Conservation (phyloP, 179 eudicot species). For the Gypsophila paniculata region DNA sequence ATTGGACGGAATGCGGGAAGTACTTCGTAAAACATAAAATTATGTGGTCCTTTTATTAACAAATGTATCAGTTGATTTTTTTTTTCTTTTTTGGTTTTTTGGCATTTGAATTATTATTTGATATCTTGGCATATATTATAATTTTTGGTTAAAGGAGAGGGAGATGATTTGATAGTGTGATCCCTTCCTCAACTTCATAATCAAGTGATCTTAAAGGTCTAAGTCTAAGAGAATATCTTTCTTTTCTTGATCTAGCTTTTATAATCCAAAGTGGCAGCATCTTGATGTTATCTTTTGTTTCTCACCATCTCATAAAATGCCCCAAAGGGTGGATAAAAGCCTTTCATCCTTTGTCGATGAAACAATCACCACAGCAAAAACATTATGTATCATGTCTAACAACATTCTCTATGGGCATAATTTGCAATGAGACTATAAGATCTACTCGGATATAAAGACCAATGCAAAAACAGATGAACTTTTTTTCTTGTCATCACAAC, state of each 20-base stretch:
- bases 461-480: not conserved
- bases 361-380: not conserved
- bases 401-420: not conserved
- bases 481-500: too few species aligned
- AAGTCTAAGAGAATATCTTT: not conserved
- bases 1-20: too few species aligned
- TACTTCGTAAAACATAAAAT: too few species aligned
- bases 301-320: not conserved
- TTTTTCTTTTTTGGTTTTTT: not conserved
- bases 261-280: too few species aligned
- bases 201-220: not conserved
- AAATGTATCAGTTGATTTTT: conserved; percentile 1
- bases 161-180: not conserved
- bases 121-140: not conserved
- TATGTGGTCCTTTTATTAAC: not conserved
- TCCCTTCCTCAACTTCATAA: not conserved
- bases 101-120: not conserved
- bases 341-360: not conserved
- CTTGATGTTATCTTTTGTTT: not conserved
- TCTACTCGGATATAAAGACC: not conserved
- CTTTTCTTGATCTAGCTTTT: not conserved
- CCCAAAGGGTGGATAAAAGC: not conserved
- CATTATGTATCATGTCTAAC: not conserved
- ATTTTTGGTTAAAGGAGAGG: not conserved
- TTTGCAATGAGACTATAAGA: not conserved